Base-by-base conservation (phyloP, 164 flowering plant species). In the Vitis rotundifolia region DNA sequence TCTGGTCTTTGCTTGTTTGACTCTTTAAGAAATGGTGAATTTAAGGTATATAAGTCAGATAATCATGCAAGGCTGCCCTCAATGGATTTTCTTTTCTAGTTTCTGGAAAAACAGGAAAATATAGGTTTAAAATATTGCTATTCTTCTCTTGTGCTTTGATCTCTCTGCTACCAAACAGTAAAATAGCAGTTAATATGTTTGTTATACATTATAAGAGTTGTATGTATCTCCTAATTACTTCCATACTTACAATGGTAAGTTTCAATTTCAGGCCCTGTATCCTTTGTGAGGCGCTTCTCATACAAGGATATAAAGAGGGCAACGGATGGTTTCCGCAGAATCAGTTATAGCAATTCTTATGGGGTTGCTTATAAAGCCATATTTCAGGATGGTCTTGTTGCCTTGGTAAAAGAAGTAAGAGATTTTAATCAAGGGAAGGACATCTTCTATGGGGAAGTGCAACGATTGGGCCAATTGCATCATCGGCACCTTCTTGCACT, bases 401-500 rank as follows among this genome's bases (percentile, higher is more conserved):
- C 86, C 68, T 56, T 84, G 64, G 88, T 93, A 3, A 91, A 83
- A 78, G 93, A 91, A 76, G 80, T 85, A 49, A 79, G 64, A 70
- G 75, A 64, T 44, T 68, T 51, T 29, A 67, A 72, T 75, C 77
- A 80, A 67, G 84, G 59, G 53, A 71, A 83, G 59, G 87, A 84
- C 49, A 71, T 67, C 47, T 93, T 93, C 77, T 71, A 74, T 60
- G 74, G 68, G 66, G 85, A 91, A 70, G 87, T 93, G 57, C 90
- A 87, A 48, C 79, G 84, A 70, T 71, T 93, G 71, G 87, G 84
- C 9, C 82, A 85, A 11, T 79, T 93, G 79, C 91, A 87, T 82
- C 98, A 93, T 75, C 92, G 93, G 50, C 92, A 91, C 73, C 76
- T 91, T 74, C 91, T 86, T 65, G 57, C 82, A 18, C 88, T 93